Evolutionary conservation across 148 eudicot species (phyloP).

Genomic region (Talinum fruticosum): DNA sequence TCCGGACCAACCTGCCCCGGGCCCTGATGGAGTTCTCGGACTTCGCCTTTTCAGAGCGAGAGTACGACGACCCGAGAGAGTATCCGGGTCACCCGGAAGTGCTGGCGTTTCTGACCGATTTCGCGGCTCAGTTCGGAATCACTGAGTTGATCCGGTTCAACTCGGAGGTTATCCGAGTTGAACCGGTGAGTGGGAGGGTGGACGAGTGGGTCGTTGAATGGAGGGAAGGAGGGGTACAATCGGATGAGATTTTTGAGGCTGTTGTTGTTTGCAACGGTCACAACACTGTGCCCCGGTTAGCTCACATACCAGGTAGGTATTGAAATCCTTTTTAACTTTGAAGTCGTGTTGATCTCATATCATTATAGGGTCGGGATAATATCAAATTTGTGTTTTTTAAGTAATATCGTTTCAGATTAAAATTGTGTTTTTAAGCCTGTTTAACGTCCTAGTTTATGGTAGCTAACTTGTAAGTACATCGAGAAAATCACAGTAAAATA

Average conservation of each 20-base stretch:
- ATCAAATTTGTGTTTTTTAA: no score
- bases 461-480: no score
- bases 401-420: no score
- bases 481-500: no score
- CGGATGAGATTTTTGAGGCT: conserved; percentile 47
- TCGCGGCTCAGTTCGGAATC: conserved; percentile 38
- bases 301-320: conserved; percentile 52
- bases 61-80: conserved; percentile 36
- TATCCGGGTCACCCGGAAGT: conserved; percentile 62
- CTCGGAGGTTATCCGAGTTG: conserved; percentile 49
- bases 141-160: conserved; percentile 42
- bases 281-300: conserved; percentile 35
- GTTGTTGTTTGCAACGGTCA: conserved; percentile 72
- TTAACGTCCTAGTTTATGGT: no score
- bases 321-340: no score
- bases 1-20: conserved; percentile 51
- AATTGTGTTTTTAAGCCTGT: no score
- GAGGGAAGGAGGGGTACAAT: conserved; percentile 15
- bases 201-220: conserved; percentile 53
- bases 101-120: conserved; percentile 41
- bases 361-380: no score
- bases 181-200: conserved; percentile 29
- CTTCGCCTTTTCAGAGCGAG: conserved; percentile 27
- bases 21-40: conserved; percentile 54
- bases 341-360: no score